Base-by-base conservation (phyloP, 1,284 basidiomycete species). In the Ganoderma sp. region DNA sequence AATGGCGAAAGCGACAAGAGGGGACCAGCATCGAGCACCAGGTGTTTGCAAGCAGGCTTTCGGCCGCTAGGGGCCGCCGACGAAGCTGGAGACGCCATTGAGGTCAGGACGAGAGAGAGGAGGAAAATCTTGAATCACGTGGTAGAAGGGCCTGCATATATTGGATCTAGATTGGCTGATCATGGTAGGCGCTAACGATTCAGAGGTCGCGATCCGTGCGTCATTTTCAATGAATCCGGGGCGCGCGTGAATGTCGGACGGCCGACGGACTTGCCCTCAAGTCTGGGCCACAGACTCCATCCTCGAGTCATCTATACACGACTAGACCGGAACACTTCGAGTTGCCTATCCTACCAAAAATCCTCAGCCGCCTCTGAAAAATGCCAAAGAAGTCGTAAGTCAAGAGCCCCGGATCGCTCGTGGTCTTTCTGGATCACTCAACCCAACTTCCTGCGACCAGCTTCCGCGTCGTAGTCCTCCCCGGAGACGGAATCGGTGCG, bases 401-500 rank as follows among this genome's bases (percentile, higher is more conserved):
- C 3, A 45, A 14, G 48, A 52, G 48, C 22, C 22, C 22, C 9
- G 12, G 48, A 14, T 63, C n/a, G 12, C 37, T 37, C 10, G 25
- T 42, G 2, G n/a, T 34, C 37, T 39, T 12, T 45, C 34, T 28
- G 43, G 19, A 7, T 28, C 32, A n/a, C 60, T 32, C 43, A 28
- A 63, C 37, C 6, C 8, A 39, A 39, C 37, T 39, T 39, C 37
- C 37, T 8, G 37, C 63, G 48, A 61, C 65, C 58, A 94, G 93
- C 66, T 97, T 92, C 82, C 92, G 92, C 74, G 88, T 99, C 78
- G 91, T 92, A 63, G 88, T 97, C 59, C 90, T 99, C 50, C 91
- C 93, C 58, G 98, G 98, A 69, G 98, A 99, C 83, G 98, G 98
- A 73, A 99, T 99, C 76, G 97, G 95, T 95, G 77, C 65, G 84